These are phyloP conservation scores for Hypsizygus marmoreus DNA, from an alignment of 768 basidiomycete species.

Conservation along the genomic window DNA sequence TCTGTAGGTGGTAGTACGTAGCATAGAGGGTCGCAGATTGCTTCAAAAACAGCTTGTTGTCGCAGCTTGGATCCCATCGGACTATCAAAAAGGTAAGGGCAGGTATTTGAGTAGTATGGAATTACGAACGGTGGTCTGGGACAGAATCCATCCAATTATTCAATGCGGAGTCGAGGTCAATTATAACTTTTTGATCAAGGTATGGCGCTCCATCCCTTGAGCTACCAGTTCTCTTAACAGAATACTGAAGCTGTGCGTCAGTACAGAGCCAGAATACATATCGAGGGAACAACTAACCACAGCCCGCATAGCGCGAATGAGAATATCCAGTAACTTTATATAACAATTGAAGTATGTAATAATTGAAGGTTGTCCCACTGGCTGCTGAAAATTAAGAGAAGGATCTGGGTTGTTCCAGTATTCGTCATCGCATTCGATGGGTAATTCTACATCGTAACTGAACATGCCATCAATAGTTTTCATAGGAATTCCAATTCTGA, in stretches of 20 bases:
- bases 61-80: conserved; percentile 43
- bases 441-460: conserved; percentile 74
- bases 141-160: conserved; percentile 79
- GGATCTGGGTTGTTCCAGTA: conserved; percentile 64
- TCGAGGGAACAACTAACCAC: conserved; percentile 42
- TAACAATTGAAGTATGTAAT: conserved; percentile 59
- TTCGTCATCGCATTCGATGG: conserved; percentile 65
- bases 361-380: conserved; percentile 52
- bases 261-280: not conserved
- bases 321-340: conserved; percentile 60
- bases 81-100: conserved; percentile 26
- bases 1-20: conserved; percentile 55
- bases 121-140: conserved; percentile 53
- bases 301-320: conserved; percentile 58
- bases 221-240: conserved; percentile 66
- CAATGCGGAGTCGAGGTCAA: conserved; percentile 73
- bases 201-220: conserved; percentile 47
- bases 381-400: conserved; percentile 61
- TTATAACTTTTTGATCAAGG: conserved; percentile 66
- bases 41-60: conserved; percentile 43
- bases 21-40: conserved; percentile 59
- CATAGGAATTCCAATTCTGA: not conserved
- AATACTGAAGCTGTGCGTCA: conserved; percentile 48
- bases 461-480: not conserved
- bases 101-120: conserved; percentile 42